Conservation (phyloP, 306 rosid genomes). For the Abrus pulchellus region DNA sequence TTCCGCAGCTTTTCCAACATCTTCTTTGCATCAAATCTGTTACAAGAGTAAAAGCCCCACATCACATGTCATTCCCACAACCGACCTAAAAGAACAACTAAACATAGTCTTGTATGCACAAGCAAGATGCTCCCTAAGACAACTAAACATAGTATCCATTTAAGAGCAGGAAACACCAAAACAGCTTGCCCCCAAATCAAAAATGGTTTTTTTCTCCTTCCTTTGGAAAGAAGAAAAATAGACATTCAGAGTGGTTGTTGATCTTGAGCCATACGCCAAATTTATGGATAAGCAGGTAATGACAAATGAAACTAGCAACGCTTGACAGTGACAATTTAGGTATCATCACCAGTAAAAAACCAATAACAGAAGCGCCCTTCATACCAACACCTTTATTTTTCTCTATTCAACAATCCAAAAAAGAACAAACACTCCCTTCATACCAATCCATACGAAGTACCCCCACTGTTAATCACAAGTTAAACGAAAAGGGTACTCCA, state of each 20-base stretch:
- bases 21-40: conserved; percentile 78
- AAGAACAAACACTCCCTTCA: conserved; percentile 6
- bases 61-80: conserved; percentile 39
- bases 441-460: conserved; percentile 4
- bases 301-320: conserved; percentile 31
- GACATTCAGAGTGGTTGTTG: neutral
- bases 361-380: neutral
- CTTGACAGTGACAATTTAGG: conserved; percentile 23
- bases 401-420: conserved; percentile 11
- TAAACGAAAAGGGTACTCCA: neutral
- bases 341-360: conserved; percentile 20
- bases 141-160: conserved; percentile 4
- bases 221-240: conserved; percentile 21
- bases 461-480: neutral
- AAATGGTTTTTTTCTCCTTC: neutral
- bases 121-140: conserved; percentile 30
- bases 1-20: conserved; percentile 76
- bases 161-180: conserved; percentile 35
- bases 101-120: conserved; percentile 6
- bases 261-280: conserved; percentile 30
- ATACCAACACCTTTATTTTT: neutral
- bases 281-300: conserved; percentile 17
- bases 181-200: neutral
- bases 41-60: conserved; percentile 32
- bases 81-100: neutral